Conservation (phyloP, 306 rosid species). For the Trichosanthes truncata region DNA sequence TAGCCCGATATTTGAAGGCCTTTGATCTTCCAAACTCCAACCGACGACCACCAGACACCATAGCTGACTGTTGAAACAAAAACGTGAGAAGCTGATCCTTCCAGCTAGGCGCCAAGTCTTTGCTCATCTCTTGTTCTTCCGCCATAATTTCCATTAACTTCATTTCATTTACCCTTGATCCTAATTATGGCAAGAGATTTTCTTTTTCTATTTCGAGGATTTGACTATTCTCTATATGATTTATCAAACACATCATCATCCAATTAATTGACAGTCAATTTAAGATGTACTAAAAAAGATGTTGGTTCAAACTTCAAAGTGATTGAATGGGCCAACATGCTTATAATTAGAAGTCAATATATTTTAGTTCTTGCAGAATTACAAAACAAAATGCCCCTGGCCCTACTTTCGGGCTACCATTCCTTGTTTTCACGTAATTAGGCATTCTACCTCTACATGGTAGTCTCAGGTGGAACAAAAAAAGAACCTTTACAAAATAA, state of each 20-base stretch:
- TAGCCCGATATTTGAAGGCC: slow-evolving; percentile 36
- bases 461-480: neutral
- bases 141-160: neutral
- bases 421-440: neutral
- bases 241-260: neutral
- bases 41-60: slow-evolving; percentile 15
- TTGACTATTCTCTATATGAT: neutral
- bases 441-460: neutral
- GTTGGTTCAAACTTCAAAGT: neutral
- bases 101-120: neutral
- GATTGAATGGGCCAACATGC: neutral
- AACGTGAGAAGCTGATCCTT: neutral
- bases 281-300: neutral
- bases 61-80: neutral
- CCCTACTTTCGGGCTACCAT: neutral
- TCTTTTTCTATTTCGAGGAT: neutral
- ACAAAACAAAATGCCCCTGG: neutral
- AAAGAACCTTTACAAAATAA: neutral
- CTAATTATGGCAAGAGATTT: neutral
- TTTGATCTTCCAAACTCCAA: slow-evolving; percentile 24
- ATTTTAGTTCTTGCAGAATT: neutral
- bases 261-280: neutral
- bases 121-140: neutral
- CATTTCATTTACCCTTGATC: neutral
- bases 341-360: neutral